A percentile compares a stretch with the other conserved stretches of the same genome.
Evolutionary conservation across 371 early-diverging fungal species (phyloP).

Genomic region (Saksenaea vasiformis): DNA sequence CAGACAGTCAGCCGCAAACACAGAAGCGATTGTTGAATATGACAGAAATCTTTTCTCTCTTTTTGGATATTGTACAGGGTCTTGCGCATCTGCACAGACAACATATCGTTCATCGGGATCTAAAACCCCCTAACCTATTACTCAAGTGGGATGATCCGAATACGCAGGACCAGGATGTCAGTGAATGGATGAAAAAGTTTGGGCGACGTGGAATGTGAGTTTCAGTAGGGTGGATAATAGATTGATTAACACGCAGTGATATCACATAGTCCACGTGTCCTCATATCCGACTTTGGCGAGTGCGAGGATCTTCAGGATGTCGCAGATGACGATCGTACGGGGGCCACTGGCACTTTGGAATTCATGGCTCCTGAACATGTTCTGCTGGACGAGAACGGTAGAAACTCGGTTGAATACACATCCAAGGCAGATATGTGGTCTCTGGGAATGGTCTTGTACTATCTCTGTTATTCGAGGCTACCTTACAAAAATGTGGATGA

Average conservation of each 20-base stretch:
- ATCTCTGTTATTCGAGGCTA: conserved; percentile 80
- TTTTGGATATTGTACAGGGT: conserved; percentile 87
- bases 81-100: conserved; percentile 83
- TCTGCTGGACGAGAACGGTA: conserved; percentile 50
- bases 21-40: conserved; percentile 56
- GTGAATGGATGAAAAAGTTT: conserved; percentile 24
- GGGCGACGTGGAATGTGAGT: conserved; percentile 23
- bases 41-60: conserved; percentile 80
- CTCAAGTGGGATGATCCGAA: conserved; percentile 63
- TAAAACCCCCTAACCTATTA: conserved; percentile 91
- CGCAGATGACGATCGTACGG: conserved; percentile 73
- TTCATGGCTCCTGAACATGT: conserved; percentile 92
- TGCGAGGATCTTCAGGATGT: conserved; percentile 77
- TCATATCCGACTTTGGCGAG: conserved; percentile 96
- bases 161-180: conserved; percentile 23
- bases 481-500: conserved; percentile 89
- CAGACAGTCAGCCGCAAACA: not conserved
- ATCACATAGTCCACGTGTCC: conserved; percentile 67
- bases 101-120: conserved; percentile 85
- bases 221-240: not conserved
- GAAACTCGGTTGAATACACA: conserved; percentile 74
- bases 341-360: conserved; percentile 95
- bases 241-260: not conserved
- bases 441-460: conserved; percentile 91
- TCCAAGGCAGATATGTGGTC: conserved; percentile 94